A percentile compares a stretch with the other conserved stretches of the same genome.
These are phyloP conservation scores for Fusarium piperis DNA, from an alignment of 2,329 filamentous ascomycete genomes.

Conservation along the genomic window DNA sequence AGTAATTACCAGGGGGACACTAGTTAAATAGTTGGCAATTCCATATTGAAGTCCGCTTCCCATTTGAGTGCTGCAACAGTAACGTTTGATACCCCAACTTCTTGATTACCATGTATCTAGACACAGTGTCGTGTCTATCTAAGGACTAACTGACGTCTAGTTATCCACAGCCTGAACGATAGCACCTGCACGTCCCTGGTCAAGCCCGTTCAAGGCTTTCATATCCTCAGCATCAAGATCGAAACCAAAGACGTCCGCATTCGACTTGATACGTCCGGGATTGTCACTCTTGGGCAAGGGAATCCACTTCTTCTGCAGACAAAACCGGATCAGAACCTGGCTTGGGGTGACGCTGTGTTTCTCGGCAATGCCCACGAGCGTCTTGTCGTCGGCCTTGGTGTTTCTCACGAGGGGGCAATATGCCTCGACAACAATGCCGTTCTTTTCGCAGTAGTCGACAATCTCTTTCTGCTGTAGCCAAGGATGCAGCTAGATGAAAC, in stretches of 20 bases:
- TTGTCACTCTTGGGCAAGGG: conserved; percentile 73
- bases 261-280: conserved; percentile 65
- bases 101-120: not conserved
- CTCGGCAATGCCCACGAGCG: conserved; percentile 63
- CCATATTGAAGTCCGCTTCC: not conserved
- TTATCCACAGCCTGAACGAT: conserved; percentile 12
- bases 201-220: conserved; percentile 43
- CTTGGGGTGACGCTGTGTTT: conserved; percentile 67
- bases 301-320: conserved; percentile 73
- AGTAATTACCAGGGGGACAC: not conserved
- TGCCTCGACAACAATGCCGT: conserved; percentile 68
- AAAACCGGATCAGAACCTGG: conserved; percentile 74
- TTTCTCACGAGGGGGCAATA: conserved; percentile 49
- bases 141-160: not conserved
- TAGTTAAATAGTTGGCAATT: not conserved
- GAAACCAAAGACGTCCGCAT: conserved; percentile 69
- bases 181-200: conserved; percentile 36
- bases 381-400: conserved; percentile 59
- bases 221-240: conserved; percentile 66
- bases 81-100: not conserved
- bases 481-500: conserved; percentile 71
- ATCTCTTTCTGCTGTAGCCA: conserved; percentile 65
- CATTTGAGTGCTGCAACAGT: not conserved
- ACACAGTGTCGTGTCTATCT: not conserved
- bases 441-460: conserved; percentile 71